phyloP scores from a whole-genome alignment of 176 grass and related monocot genomes.

The Elaeis guineensis region DNA sequence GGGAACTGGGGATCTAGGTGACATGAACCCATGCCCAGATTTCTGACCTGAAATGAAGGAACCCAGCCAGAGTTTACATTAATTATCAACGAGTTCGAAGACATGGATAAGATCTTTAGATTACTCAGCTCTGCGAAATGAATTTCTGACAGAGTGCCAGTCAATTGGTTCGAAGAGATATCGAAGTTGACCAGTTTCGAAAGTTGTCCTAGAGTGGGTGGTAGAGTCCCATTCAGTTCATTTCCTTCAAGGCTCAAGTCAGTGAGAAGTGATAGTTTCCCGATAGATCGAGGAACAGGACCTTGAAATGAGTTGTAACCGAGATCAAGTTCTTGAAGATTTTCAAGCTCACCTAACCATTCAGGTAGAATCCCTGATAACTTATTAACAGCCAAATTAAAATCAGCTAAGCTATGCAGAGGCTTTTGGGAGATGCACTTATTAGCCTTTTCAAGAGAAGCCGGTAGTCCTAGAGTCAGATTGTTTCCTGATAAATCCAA shows the following conservation, averaged over 20 bases:
- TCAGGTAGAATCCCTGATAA: constrained; percentile 7
- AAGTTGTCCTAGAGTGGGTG: constrained; percentile 2
- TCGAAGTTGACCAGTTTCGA: background rate
- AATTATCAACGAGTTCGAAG: constrained; percentile 17
- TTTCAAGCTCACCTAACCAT: constrained; percentile 7
- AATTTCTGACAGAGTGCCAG: background rate
- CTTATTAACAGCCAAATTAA: background rate
- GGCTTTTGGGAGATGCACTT: no score
- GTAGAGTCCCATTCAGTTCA: constrained; percentile 1
- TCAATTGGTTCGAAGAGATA: background rate
- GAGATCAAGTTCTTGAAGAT: background rate
- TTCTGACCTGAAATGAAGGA: constrained; percentile 30
- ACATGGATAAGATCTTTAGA: constrained; percentile 17
- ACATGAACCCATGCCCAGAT: constrained; percentile 20
- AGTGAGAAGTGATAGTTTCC: no score
- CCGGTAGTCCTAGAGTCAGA: constrained; percentile 15
- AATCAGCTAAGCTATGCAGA: no score
- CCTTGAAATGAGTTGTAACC: background rate
- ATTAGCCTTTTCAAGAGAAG: constrained; percentile 4
- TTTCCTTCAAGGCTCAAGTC: background rate
- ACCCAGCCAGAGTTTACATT: constrained; percentile 20
- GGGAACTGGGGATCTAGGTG: constrained; percentile 33
- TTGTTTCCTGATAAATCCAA: background rate
- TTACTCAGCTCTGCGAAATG: constrained; percentile 14
- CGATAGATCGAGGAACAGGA: no score